Conservation (phyloP, 257 asterid genomes). For the Nicotiana attenuata region DNA sequence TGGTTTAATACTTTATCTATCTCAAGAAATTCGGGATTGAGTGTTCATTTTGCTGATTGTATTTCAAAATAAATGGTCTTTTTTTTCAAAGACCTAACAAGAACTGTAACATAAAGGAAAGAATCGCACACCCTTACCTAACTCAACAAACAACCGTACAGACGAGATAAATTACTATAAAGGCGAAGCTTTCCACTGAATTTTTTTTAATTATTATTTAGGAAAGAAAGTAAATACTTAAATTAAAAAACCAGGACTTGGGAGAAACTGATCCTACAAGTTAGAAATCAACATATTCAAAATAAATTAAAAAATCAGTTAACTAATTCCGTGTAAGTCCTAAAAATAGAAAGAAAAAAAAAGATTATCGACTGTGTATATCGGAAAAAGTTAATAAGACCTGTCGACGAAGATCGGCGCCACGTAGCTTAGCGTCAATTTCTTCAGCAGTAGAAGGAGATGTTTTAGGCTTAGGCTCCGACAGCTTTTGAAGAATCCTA, state of each 20-base stretch:
- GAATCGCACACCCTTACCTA: conserved; percentile 20
- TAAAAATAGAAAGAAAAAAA: neutral
- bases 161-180: neutral
- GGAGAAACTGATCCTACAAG: neutral
- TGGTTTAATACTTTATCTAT: no score
- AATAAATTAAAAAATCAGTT: neutral
- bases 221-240: neutral
- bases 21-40: neutral
- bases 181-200: neutral
- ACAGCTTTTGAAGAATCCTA: conserved; percentile 68
- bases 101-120: conserved; percentile 3
- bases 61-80: neutral
- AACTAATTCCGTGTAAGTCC: neutral
- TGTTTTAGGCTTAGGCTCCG: conserved; percentile 70
- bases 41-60: neutral
- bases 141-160: conserved; percentile 9
- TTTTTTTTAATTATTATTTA: no score
- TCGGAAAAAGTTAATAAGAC: conserved; percentile 23
- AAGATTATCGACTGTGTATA: neutral
- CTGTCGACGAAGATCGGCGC: conserved; percentile 91
- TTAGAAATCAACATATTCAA: neutral
- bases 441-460: conserved; percentile 65
- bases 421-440: conserved; percentile 81
- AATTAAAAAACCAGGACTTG: neutral
- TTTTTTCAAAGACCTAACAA: neutral